A percentile compares a stretch with the other conserved stretches of the same genome.
Conservation (phyloP, 306 rosid genomes). For the Leucaena leucocephala region DNA sequence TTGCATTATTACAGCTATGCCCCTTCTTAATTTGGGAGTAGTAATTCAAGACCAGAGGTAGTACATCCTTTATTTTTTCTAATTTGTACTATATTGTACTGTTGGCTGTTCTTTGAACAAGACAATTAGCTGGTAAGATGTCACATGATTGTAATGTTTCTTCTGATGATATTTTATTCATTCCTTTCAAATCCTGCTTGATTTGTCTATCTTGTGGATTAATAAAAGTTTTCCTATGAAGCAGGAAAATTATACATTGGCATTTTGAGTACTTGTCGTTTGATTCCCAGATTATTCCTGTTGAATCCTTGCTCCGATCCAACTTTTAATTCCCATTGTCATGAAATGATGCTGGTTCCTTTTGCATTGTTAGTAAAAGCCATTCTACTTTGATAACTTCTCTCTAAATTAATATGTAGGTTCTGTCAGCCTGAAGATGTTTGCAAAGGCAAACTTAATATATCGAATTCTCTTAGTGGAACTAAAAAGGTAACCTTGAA, state of each 20-base stretch:
- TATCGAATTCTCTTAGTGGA: constrained; percentile 41
- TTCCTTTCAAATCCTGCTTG: constrained; percentile 16
- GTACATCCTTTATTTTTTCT: constrained; percentile 26
- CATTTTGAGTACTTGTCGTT: constrained; percentile 30
- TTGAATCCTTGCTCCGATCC: constrained; percentile 23
- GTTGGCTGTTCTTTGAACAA: constrained; percentile 17
- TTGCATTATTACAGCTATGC: background rate
- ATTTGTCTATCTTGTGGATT: constrained; percentile 16
- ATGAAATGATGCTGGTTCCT: constrained; percentile 23
- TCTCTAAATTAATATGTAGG: constrained; percentile 48
- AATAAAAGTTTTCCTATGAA: constrained; percentile 26
- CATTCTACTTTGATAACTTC: constrained; percentile 5
- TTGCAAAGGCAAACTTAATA: constrained; percentile 36
- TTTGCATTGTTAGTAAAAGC: background rate
- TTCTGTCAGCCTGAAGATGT: constrained; percentile 56
- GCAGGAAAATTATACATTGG: constrained; percentile 18
- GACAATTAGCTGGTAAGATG: constrained; percentile 24
- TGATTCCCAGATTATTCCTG: constrained; percentile 25
- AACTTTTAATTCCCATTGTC: background rate
- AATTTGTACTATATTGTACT: constrained; percentile 23
- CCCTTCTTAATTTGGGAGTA: background rate
- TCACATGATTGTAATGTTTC: constrained; percentile 20
- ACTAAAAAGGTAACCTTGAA: constrained; percentile 60
- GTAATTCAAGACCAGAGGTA: background rate
- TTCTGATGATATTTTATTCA: constrained; percentile 24